Evolutionary conservation across 805 yeast genomes (phyloP).

Genomic region (Candida michaelii): DNA sequence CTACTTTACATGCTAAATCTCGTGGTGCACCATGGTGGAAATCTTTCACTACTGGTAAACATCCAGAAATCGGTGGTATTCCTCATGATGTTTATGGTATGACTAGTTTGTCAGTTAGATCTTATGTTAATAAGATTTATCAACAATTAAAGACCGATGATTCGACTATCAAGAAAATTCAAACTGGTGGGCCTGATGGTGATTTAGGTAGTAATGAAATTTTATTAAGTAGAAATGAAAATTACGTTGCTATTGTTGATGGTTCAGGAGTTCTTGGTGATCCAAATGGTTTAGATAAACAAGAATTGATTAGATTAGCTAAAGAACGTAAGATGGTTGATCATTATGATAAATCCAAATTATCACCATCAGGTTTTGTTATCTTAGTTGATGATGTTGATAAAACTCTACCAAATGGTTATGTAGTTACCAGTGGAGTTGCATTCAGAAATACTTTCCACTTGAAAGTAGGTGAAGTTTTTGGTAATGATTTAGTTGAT

Average conservation of each 20-base stretch:
- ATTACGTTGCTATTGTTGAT: slow-evolving; percentile 85
- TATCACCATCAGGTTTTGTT: slow-evolving; percentile 74
- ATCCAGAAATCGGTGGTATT: slow-evolving; percentile 90
- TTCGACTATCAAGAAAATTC: slow-evolving; percentile 68
- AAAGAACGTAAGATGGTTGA: slow-evolving; percentile 71
- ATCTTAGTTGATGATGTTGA: slow-evolving; percentile 86
- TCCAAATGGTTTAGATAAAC: slow-evolving; percentile 82
- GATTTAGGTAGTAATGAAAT: slow-evolving; percentile 97
- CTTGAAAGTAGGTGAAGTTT: slow-evolving; percentile 62
- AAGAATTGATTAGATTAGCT: slow-evolving; percentile 78
- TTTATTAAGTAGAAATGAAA: slow-evolving; percentile 77
- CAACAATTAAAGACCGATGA: slow-evolving; percentile 68
- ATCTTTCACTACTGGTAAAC: slow-evolving; percentile 95
- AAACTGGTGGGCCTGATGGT: slow-evolving; percentile 99
- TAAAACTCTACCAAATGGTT: slow-evolving; percentile 73
- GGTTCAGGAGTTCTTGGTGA: slow-evolving; percentile 96
- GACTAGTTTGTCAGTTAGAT: slow-evolving; percentile 93
- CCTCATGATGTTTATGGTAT: slow-evolving; percentile 98
- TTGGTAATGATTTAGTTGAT: slow-evolving; percentile 62
- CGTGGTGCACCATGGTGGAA: slow-evolving; percentile 99
- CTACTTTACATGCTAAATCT: slow-evolving; percentile 85
- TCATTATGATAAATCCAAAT: slow-evolving; percentile 61
- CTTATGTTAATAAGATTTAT: slow-evolving; percentile 85
- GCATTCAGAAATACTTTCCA: slow-evolving; percentile 91
- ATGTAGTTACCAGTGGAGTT: slow-evolving; percentile 75